These are phyloP conservation scores for Cyclocybe cylindracea DNA, from an alignment of 768 basidiomycete species.

Conservation along the genomic window DNA sequence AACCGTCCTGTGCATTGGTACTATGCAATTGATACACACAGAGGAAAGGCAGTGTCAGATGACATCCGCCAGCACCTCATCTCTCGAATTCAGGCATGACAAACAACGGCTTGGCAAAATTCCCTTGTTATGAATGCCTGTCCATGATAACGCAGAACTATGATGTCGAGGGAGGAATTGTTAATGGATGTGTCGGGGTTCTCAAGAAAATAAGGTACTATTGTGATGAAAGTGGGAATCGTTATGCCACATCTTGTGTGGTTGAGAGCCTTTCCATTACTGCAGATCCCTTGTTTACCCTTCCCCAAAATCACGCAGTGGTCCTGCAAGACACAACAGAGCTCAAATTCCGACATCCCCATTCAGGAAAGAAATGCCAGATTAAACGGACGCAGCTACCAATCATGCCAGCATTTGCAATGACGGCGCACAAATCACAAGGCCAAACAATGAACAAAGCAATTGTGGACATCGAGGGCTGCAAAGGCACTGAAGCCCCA, in stretches of 20 bases:
- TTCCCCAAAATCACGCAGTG: constrained; percentile 15
- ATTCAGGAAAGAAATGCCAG: constrained; percentile 11
- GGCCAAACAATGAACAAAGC: constrained; percentile 31
- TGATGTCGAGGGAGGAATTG: constrained; percentile 35
- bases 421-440: constrained; percentile 42
- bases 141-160: constrained; percentile 37
- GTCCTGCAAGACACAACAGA: constrained; percentile 22
- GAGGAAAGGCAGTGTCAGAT: constrained; percentile 9
- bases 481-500: constrained; percentile 30
- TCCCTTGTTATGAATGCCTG: constrained; percentile 41
- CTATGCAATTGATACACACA: constrained; percentile 23
- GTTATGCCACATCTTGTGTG: constrained; percentile 22
- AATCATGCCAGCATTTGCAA: constrained; percentile 35
- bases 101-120: constrained; percentile 29
- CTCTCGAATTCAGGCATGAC: constrained; percentile 28
- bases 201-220: constrained; percentile 24
- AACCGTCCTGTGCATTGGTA: constrained; percentile 25
- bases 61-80: background rate
- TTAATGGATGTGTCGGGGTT: constrained; percentile 34
- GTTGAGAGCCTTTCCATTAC: constrained; percentile 15
- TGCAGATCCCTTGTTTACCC: constrained; percentile 10
- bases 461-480: constrained; percentile 34
- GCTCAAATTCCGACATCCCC: constrained; percentile 21
- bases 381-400: constrained; percentile 35
- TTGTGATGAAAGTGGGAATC: constrained; percentile 12